A percentile compares a stretch with the other conserved stretches of the same genome.
These are phyloP conservation scores for Pleurotus tuber-regium DNA, from an alignment of 768 basidiomycete genomes.

Conservation along the genomic window DNA sequence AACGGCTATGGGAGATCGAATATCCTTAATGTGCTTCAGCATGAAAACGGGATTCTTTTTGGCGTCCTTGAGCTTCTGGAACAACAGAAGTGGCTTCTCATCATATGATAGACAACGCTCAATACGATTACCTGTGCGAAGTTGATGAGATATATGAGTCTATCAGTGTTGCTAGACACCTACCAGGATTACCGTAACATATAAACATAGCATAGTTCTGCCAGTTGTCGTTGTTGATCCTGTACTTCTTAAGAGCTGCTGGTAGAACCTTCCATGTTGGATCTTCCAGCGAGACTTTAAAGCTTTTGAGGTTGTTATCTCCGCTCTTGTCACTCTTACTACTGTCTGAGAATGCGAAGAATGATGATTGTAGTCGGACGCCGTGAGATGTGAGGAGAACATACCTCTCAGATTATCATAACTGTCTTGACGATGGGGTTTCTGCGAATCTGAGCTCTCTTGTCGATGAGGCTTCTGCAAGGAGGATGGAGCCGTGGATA, in stretches of 20 bases:
- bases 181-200: constrained; percentile 91
- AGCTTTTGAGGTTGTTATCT: constrained; percentile 72
- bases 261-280: constrained; percentile 99
- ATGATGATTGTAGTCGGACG: too few species aligned
- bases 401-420: constrained; percentile 7
- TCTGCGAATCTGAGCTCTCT: constrained; percentile 50
- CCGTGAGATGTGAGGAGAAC: background rate
- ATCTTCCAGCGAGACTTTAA: constrained; percentile 97
- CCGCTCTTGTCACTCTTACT: background rate
- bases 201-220: constrained; percentile 99
- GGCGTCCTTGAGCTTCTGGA: constrained; percentile 95
- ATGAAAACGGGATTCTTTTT: constrained; percentile 99
- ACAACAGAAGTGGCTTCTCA: constrained; percentile 94
- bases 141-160: background rate
- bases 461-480: constrained; percentile 51
- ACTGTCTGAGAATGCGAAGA: background rate
- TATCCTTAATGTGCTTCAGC: constrained; percentile 96
- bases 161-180: constrained; percentile 19
- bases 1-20: constrained; percentile 94
- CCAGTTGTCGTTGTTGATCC: constrained; percentile 98
- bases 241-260: constrained; percentile 97
- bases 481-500: constrained; percentile 28
- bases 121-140: constrained; percentile 58
- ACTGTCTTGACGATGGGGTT: constrained; percentile 8
- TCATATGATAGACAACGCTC: constrained; percentile 97